These are phyloP conservation scores for Phytopythium helicoides DNA, from an alignment of 352 stramenopile genomes.

Conservation along the genomic window DNA sequence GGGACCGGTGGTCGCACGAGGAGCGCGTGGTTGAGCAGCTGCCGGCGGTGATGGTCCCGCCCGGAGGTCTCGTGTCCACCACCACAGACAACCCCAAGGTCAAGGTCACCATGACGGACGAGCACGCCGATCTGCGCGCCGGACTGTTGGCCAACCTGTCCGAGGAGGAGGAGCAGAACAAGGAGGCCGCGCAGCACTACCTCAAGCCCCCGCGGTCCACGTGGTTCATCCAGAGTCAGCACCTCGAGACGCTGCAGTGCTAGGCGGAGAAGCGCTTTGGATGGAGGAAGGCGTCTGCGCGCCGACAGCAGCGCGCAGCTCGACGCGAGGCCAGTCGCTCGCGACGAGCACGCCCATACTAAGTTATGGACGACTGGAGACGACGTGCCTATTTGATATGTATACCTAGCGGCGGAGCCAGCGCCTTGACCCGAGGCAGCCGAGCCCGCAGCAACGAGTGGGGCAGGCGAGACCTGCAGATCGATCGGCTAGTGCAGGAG, in stretches of 20 bases:
- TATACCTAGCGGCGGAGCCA: no score
- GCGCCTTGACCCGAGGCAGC: no score
- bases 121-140: constrained; percentile 63
- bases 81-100: constrained; percentile 80
- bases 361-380: no score
- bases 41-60: constrained; percentile 69
- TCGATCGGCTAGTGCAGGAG: no score
- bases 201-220: constrained; percentile 75
- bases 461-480: no score
- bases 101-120: constrained; percentile 60
- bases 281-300: no score
- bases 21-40: constrained; percentile 57
- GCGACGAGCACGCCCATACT: no score
- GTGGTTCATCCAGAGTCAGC: constrained; percentile 82
- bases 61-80: constrained; percentile 58
- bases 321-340: no score
- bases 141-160: constrained; percentile 51
- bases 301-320: no score
- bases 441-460: no score
- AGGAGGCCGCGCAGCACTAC: constrained; percentile 28
- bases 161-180: constrained; percentile 24
- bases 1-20: constrained; percentile 65
- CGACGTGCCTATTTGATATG: no score
- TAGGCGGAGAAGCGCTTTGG: no score
- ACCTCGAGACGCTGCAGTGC: constrained; percentile 64